Evolutionary conservation across 1,139 yeast species (phyloP), one percentile per base, ranked within the genome.

Genomic region (Scheffersomyces segobiensis): DNA sequence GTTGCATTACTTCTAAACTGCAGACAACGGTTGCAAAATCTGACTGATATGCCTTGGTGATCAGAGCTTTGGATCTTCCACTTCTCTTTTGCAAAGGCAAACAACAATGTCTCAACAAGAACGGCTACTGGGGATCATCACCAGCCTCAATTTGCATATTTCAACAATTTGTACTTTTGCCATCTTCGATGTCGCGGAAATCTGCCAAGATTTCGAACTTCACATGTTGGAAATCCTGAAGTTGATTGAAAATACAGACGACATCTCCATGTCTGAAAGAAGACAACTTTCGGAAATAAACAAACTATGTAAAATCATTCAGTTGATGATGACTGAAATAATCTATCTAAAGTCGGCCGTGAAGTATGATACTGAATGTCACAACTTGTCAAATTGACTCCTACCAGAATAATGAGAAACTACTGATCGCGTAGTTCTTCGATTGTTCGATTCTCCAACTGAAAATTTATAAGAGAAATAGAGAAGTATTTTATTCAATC

Each of bases 341-440:
- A 66, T 53, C 57, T 68, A 49, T 67, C 69, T 5, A 66, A 69
- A 52, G 67, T 61, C 57, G 4, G 53, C 62, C 6, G 57, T 53
- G 17, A 10, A 32, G 42, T 17, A 32, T 10, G 17, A 32, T 32
- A 32, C 42, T 7, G 42, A 32, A 12, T 12, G 14, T 10, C 42
- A 32, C 2, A 32, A 32, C 42, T 32, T 32, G 17, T 10, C 42
- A 3, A 32, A 14, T 12, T 17, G 2, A 12, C 42, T 32, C 42
- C 12, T 32, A 10, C 17, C 17, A 10, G 42, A 32, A 32, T 32
- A 14, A 32, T 4, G 5, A 24, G 32, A 24, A 22, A 24, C 10
- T 10, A 6, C 32, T 24, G 32, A 24, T 24, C 2, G 32, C 12
- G 17, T 10, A 32, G 17, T 1, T 7, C 17, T 14, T 32, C 17